A percentile compares a stretch with the other conserved stretches of the same genome.
These are phyloP conservation scores for Diaporthe ilicicola DNA, from an alignment of 2,329 filamentous ascomycete species.

Conservation along the genomic window DNA sequence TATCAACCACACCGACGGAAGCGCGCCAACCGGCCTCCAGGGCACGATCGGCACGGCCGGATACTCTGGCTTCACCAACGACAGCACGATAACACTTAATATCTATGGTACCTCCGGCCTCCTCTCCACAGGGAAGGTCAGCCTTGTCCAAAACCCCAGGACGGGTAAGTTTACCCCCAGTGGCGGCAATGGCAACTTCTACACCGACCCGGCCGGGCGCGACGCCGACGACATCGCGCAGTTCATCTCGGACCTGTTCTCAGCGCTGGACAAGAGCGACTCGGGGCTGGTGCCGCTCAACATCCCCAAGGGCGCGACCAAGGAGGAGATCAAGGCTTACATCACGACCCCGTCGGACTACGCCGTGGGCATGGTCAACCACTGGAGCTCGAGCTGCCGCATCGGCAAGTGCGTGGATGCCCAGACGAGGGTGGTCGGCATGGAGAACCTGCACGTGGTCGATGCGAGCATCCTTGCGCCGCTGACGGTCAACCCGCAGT, in stretches of 20 bases:
- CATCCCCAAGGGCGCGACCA: constrained; percentile 52
- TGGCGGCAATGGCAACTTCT: constrained; percentile 53
- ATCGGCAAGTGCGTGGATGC: constrained; percentile 59
- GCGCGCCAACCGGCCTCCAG: constrained; percentile 52
- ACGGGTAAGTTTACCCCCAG: constrained; percentile 53
- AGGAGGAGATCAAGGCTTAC: constrained; percentile 58
- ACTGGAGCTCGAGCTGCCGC: constrained; percentile 62
- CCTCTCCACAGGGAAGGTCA: constrained; percentile 55
- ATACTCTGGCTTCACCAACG: constrained; percentile 47
- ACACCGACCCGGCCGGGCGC: constrained; percentile 48
- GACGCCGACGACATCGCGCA: constrained; percentile 58
- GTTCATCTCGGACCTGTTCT: constrained; percentile 61
- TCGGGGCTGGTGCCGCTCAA: constrained; percentile 55
- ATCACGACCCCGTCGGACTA: constrained; percentile 58
- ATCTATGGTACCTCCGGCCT: constrained; percentile 65
- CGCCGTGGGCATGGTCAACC: constrained; percentile 58
- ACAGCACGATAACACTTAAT: constrained; percentile 62
- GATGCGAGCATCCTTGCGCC: constrained; percentile 59
- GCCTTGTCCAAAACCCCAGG: constrained; percentile 41
- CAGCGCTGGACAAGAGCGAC: constrained; percentile 48
- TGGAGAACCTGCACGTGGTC: constrained; percentile 59
- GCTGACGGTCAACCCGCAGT: constrained; percentile 62
- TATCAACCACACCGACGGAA: constrained; percentile 51
- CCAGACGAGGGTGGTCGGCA: constrained; percentile 56
- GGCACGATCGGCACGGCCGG: constrained; percentile 61